Evolutionary conservation across 2,329 filamentous ascomycete species (phyloP).

Genomic region (Clarireedia monteithiana): DNA sequence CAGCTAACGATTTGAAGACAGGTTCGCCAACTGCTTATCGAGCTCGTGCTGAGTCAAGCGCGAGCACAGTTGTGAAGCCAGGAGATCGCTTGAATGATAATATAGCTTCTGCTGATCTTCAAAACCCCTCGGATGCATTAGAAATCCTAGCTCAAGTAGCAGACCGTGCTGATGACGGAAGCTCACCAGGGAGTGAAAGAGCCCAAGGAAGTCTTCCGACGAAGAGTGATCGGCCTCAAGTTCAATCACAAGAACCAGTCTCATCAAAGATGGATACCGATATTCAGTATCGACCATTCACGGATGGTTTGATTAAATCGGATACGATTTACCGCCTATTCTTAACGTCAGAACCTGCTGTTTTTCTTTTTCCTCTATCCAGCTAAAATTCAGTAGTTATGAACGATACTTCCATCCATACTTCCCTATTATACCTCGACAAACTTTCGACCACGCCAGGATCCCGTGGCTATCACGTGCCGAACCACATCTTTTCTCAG

Average conservation of each 20-base stretch:
- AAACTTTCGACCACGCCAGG: slow-evolving; percentile 43
- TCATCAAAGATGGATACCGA: slow-evolving; percentile 17
- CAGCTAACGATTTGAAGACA: slow-evolving; percentile 10
- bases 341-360: slow-evolving; percentile 15
- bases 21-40: slow-evolving; percentile 16
- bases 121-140: slow-evolving; percentile 29
- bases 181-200: slow-evolving; percentile 20
- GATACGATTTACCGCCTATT: slow-evolving; percentile 25
- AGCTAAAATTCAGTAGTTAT: slow-evolving; percentile 14
- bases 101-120: slow-evolving; percentile 26
- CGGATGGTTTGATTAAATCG: slow-evolving; percentile 21
- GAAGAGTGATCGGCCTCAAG: slow-evolving; percentile 1
- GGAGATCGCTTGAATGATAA: slow-evolving; percentile 18
- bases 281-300: slow-evolving; percentile 24
- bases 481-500: slow-evolving; percentile 61
- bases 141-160: slow-evolving; percentile 28
- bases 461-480: slow-evolving; percentile 41
- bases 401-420: slow-evolving; percentile 52
- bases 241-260: slow-evolving; percentile 8
- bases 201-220: slow-evolving; percentile 7
- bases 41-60: slow-evolving; percentile 13
- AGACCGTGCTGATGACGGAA: slow-evolving; percentile 25
- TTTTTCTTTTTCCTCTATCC: neutral
- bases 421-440: slow-evolving; percentile 57
- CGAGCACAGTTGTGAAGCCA: slow-evolving; percentile 15